These are phyloP conservation scores for Coleophoma eucalyptorum DNA, from an alignment of 2,329 filamentous ascomycete species.

Conservation along the genomic window DNA sequence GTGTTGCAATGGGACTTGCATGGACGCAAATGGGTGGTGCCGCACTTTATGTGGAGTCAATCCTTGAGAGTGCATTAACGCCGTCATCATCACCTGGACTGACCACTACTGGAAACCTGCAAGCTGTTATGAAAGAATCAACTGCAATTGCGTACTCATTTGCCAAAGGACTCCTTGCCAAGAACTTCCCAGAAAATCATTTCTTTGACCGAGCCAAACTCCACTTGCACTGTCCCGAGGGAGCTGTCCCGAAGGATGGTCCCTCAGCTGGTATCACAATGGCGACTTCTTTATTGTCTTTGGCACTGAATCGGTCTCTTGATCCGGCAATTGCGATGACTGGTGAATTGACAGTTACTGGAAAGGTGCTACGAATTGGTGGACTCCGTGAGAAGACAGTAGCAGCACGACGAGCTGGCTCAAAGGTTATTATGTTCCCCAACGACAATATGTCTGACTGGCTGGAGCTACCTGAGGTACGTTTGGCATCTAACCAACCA, in stretches of 20 bases:
- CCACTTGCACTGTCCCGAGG: conserved; percentile 94
- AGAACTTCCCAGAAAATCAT: conserved; percentile 80
- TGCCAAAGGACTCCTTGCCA: conserved; percentile 83
- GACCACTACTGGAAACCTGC: conserved; percentile 91
- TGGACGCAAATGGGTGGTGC: conserved; percentile 98
- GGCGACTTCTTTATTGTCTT: conserved; percentile 85
- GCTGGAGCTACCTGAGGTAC: conserved; percentile 92
- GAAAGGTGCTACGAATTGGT: conserved; percentile 93
- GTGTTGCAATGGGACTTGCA: conserved; percentile 95
- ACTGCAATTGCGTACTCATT: conserved; percentile 95
- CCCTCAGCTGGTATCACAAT: conserved; percentile 95
- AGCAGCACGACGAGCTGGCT: conserved; percentile 86
- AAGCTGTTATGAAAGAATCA: conserved; percentile 97
- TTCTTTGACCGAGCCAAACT: conserved; percentile 97
- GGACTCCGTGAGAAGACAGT: conserved; percentile 96
- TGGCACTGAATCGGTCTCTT: conserved; percentile 75
- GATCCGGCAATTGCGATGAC: conserved; percentile 95
- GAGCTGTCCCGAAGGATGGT: conserved; percentile 92
- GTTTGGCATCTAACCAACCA: conserved; percentile 32
- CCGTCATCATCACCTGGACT: conserved; percentile 72
- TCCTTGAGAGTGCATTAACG: conserved; percentile 78
- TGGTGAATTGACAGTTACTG: conserved; percentile 92
- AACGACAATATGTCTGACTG: conserved; percentile 95
- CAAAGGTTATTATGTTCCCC: conserved; percentile 91
- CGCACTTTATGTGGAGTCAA: conserved; percentile 95